Base-by-base conservation (phyloP, 2,329 filamentous ascomycete species). In the Aspergillus novoparasiticus region DNA sequence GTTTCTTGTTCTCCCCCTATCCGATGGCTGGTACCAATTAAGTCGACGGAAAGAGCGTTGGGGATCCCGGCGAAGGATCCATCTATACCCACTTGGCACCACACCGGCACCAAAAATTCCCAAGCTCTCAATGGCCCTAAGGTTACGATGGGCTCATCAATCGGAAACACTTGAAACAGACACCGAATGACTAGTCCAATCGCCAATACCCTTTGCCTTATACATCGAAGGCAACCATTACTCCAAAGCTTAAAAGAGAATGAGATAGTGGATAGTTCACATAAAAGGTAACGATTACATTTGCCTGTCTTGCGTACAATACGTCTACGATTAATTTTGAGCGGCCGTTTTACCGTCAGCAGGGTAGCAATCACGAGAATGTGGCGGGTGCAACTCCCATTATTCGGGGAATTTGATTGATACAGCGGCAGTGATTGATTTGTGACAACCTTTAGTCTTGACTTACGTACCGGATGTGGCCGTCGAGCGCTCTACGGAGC, bases 141-240 rank as follows among this genome's bases (percentile, higher is more conserved):
- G 23, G 26, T 54, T 54, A 54, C 58, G 46, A 59, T 59, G 54
- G 54, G 30, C 48, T 59, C 46, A n/a, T 60, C 11, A 61, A 61
- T 61, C 59, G 36, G 54, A 61, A 46, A 61, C 59, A 32, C 59
- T n/a, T 39, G 60, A 46, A 57, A 19, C 45, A 36, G 46, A 46
- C 34, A 28, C 55, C 16, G 28, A 39, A 39, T 41, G 51, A 55
- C 32, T 34, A 21, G 51, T 55, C 51, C n/a, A 39, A n/a, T 23
- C 23, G 51, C 12, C 14, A n/a, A 21, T 34, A 41, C 39, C 5
- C 21, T 12, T 39, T 36, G 16, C 19, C 45, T 23, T 16, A 26
- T 26, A 55, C 32, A 51, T 51, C 28, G 14, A 23, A 36, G 51
- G 51, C 51, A 55, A 39, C 32, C 12, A 6, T 41, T 36, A 32